These are phyloP conservation scores for Pistacia atlantica DNA, from an alignment of 345 rosid genomes.

Conservation along the genomic window DNA sequence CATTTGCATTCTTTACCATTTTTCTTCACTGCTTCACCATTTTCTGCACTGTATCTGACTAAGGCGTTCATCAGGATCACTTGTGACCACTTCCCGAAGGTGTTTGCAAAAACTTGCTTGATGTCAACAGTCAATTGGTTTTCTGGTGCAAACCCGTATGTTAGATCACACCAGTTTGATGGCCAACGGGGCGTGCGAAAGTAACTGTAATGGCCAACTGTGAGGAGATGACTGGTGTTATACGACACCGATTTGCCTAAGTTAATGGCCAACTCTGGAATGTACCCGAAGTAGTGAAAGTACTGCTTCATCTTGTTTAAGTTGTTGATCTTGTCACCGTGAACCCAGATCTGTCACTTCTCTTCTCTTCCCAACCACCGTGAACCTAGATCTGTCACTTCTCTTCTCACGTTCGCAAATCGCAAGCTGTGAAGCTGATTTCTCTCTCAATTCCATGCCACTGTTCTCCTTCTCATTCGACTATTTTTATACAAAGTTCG, in stretches of 20 bases:
- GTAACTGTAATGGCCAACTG: slow-evolving; percentile 62
- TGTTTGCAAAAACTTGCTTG: slow-evolving; percentile 64
- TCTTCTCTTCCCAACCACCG: too few species aligned
- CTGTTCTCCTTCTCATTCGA: too few species aligned
- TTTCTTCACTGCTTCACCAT: too few species aligned
- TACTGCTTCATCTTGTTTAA: slow-evolving; percentile 69
- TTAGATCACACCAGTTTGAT: slow-evolving; percentile 37
- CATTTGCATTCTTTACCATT: too few species aligned
- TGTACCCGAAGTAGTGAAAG: slow-evolving; percentile 80
- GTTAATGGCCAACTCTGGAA: slow-evolving; percentile 54
- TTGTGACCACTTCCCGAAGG: slow-evolving; percentile 71
- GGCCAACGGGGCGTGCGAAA: slow-evolving; percentile 85
- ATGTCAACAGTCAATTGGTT: slow-evolving; percentile 46
- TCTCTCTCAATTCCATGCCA: too few species aligned
- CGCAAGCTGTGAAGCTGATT: too few species aligned
- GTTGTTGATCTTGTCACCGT: slow-evolving; percentile 59
- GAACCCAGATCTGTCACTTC: too few species aligned
- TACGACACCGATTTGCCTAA: slow-evolving; percentile 42
- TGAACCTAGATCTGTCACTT: too few species aligned
- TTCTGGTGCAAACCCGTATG: slow-evolving; percentile 63
- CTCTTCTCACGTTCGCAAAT: too few species aligned
- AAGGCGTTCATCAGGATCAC: slow-evolving; percentile 52
- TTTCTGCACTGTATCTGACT: too few species aligned
- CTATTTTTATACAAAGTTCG: too few species aligned
- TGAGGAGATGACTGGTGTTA: slow-evolving; percentile 38